Base-by-base conservation (phyloP, 495 filamentous ascomycete species). In the Penicillium argentinense region DNA sequence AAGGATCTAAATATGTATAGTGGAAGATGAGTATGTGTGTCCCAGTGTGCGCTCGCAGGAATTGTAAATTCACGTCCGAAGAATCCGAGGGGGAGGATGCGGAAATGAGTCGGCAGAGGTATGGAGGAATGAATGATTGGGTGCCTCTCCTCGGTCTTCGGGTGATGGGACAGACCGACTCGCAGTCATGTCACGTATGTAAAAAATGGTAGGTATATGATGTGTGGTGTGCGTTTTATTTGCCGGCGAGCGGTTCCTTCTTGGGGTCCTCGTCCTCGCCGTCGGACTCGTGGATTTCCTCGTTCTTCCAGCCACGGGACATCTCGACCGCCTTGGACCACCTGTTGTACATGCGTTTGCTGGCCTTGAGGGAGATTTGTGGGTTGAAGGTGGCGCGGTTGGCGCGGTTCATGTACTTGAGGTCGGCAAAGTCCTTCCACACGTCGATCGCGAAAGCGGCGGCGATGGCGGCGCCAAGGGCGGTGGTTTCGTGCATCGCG, bases 241-340 rank as follows among this genome's bases (percentile, higher is more conserved):
- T 57, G 45, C 54, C 53, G 11, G 62, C 63, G 23, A 36, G 5
- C 7, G 11, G 14, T 18, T 36, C 33, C n/a, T 36, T 36, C 5
- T 36, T 18, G 8, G 21, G 11, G 33, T 36, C 33, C 9, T 36
- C 33, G 17, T 36, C 17, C n/a, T 33, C 30, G 17, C 19, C 32
- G 5, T 36, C 33, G 7, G 33, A 36, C 33, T 76, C 66, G 21
- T 76, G 72, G 13, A 14, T 16, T 17, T 74, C 68, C 4, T 49
- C 47, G 21, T 55, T 41, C 49, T 87, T 70, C 91, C 91, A 96
- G 32, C 91, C 91, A 49, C 80, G 81, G 53, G 87, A 87, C 86
- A 95, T 96, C 62, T 93, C 81, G 9, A 97, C 91, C 2, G 91
- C 91, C 57, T 88, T 83, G 45, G 81, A 76, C 91, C 91, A 97